Percentiles rank a stretch among this genome's conserved stretches.
These are phyloP conservation scores for Colletotrichum sp. DNA, from an alignment of 2,329 filamentous ascomycete species.

Conservation along the genomic window DNA sequence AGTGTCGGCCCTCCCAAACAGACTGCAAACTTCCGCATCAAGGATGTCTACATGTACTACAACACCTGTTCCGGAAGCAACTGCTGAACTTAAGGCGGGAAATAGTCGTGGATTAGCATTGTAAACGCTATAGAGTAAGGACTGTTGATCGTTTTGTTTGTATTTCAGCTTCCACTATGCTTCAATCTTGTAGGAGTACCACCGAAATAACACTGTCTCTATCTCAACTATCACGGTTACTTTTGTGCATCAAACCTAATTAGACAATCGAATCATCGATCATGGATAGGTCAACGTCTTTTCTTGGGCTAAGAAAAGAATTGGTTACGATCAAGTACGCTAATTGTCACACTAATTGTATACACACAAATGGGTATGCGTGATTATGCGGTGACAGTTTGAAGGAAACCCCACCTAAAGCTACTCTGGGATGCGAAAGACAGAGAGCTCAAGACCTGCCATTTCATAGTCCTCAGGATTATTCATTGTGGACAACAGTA, in stretches of 20 bases:
- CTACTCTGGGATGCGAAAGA: background rate
- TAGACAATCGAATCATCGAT: background rate
- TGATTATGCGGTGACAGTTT: background rate
- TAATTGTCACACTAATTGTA: background rate
- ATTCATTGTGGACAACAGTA: background rate
- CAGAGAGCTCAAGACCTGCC: background rate
- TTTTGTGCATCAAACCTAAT: background rate
- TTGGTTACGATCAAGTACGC: background rate
- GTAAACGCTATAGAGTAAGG: background rate
- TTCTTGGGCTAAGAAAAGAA: background rate
- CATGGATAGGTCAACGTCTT: background rate
- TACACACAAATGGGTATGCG: background rate
- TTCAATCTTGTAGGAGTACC: background rate
- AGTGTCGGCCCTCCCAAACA: constrained; percentile 30
- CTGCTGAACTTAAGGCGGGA: background rate
- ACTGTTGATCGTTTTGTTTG: background rate
- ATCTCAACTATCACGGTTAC: background rate
- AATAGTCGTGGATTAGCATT: background rate
- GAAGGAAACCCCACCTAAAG: background rate
- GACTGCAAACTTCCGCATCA: constrained; percentile 31
- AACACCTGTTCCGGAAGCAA: constrained; percentile 23
- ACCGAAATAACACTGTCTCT: background rate
- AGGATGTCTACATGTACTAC: constrained; percentile 30
- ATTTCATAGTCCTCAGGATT: background rate
- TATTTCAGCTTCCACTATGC: background rate